Evolutionary conservation across 208 protist species (phyloP), one percentile per base, ranked within the genome.

Genomic region (Wallacemonas sp.): DNA sequence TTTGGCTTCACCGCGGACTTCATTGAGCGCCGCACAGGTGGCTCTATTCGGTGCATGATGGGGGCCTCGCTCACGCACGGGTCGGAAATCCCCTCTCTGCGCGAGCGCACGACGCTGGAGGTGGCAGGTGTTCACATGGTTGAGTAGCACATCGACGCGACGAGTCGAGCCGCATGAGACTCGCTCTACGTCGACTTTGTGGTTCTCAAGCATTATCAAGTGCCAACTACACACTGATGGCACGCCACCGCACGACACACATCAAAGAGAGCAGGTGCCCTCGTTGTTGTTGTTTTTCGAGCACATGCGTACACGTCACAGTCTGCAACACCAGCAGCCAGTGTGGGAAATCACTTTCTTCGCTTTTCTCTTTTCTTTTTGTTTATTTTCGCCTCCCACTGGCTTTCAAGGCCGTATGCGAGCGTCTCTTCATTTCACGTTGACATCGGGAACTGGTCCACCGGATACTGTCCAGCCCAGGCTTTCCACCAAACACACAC

Each of bases 1-100:
- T 76, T 79, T 54, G 60, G 66, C 58, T 89, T 91, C 63, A 65
- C 66, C 24, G 78, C 61, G 19, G 83, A 89, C 29, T 65, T 79
- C n/a, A 60, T 94, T 19, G 75, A 94, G 73, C 82, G 85, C 32
- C 82, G 82, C 45, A 72, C 68, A 1, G 88, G 88, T 13, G 78
- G 68, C 42, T 91, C 82, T 1, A 73, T 94, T 61, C 74, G 78
- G 12, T 77, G 73, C 53, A 63, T 84, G 38, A 72, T 87, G 66
- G 77, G 65, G 8, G 65, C 61, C 15, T 82, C 83, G 22, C 66
- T 87, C 62, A 84, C 68, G 3, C 73, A 85, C 66, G 87, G 83
- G 24, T 58, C 68, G 4, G 73, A 75, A 46, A 48, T 81, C 17
- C 87, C 87, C 30, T 44, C 66, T 19, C 36, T 63, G 32, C 72